Conservation (phyloP, 1,139 yeast species). For the Blastobotrys raffinosifermentans region DNA sequence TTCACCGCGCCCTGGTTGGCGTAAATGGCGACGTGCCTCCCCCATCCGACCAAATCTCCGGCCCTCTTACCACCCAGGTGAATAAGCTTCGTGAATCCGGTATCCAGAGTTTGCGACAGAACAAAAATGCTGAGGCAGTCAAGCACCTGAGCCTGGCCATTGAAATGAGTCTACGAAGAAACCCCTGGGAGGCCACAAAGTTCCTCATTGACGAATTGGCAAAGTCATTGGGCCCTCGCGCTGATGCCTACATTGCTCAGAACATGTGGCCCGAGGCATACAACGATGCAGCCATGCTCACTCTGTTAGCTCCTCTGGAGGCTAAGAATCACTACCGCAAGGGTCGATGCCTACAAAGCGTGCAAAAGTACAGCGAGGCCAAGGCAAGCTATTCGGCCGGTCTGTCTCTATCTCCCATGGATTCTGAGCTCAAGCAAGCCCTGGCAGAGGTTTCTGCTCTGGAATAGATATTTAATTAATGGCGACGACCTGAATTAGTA, state of each 20-base stretch:
- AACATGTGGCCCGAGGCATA: conserved; percentile 65
- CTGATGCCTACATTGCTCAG: conserved; percentile 71
- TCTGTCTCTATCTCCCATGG: conserved; percentile 46
- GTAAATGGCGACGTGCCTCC: conserved; percentile 58
- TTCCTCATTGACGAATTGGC: conserved; percentile 73
- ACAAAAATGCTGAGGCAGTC: conserved; percentile 63
- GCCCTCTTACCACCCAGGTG: conserved; percentile 48
- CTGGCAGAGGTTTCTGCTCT: conserved; percentile 27
- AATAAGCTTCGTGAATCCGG: conserved; percentile 73
- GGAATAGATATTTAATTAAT: no score
- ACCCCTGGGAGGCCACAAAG: conserved; percentile 81
- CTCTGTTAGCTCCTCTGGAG: conserved; percentile 54
- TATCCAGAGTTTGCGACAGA: conserved; percentile 52
- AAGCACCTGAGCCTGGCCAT: conserved; percentile 71
- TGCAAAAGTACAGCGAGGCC: conserved; percentile 69
- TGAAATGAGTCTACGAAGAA: conserved; percentile 74
- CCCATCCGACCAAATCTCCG: conserved; percentile 52
- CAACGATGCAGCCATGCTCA: conserved; percentile 74
- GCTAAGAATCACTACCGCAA: conserved; percentile 80
- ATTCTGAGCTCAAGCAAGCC: conserved; percentile 39
- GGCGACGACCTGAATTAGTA: not conserved
- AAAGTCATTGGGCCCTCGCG: conserved; percentile 66
- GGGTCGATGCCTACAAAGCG: conserved; percentile 64
- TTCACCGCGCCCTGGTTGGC: conserved; percentile 54
- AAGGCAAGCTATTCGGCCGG: conserved; percentile 77